Conservation (phyloP, 331 rosid species). For the Quercus phellos region DNA sequence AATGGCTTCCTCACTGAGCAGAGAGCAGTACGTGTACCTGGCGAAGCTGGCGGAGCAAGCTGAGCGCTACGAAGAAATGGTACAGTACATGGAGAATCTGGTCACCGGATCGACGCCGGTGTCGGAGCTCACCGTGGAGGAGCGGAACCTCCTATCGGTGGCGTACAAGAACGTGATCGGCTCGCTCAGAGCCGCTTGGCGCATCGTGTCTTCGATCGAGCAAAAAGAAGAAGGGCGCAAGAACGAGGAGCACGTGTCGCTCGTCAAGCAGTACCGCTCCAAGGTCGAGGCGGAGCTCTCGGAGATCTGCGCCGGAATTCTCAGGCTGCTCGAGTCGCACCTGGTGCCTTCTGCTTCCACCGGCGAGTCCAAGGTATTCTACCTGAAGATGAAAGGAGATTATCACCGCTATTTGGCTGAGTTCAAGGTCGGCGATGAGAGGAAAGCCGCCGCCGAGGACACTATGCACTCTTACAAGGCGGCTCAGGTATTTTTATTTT, state of each 20-base stretch:
- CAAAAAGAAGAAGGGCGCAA: slow-evolving; percentile 75
- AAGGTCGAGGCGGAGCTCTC: slow-evolving; percentile 62
- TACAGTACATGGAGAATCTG: slow-evolving; percentile 74
- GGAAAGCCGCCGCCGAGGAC: slow-evolving; percentile 69
- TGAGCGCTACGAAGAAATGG: slow-evolving; percentile 84
- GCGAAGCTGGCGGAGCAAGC: slow-evolving; percentile 82
- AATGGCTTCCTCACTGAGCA: slow-evolving; percentile 49
- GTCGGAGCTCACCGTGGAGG: slow-evolving; percentile 67
- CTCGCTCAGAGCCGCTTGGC: slow-evolving; percentile 81
- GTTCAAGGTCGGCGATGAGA: slow-evolving; percentile 56
- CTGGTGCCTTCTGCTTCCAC: slow-evolving; percentile 57
- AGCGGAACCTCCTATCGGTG: slow-evolving; percentile 69
- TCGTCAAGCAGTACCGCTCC: slow-evolving; percentile 58
- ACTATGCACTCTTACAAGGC: slow-evolving; percentile 71
- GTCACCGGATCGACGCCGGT: slow-evolving; percentile 55
- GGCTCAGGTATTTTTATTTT: slow-evolving; percentile 51
- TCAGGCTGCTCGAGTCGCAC: slow-evolving; percentile 47
- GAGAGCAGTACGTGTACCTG: slow-evolving; percentile 67
- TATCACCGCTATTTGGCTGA: slow-evolving; percentile 75
- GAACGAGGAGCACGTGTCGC: slow-evolving; percentile 69
- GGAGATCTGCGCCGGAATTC: slow-evolving; percentile 45
- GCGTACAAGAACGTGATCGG: slow-evolving; percentile 85
- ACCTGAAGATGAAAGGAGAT: slow-evolving; percentile 79
- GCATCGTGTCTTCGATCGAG: slow-evolving; percentile 77
- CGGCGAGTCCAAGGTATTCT: slow-evolving; percentile 70